A percentile compares a stretch with the other conserved stretches of the same genome.
Evolutionary conservation across 1,139 yeast genomes (phyloP).

Genomic region (Yamadazyma dushanensis): DNA sequence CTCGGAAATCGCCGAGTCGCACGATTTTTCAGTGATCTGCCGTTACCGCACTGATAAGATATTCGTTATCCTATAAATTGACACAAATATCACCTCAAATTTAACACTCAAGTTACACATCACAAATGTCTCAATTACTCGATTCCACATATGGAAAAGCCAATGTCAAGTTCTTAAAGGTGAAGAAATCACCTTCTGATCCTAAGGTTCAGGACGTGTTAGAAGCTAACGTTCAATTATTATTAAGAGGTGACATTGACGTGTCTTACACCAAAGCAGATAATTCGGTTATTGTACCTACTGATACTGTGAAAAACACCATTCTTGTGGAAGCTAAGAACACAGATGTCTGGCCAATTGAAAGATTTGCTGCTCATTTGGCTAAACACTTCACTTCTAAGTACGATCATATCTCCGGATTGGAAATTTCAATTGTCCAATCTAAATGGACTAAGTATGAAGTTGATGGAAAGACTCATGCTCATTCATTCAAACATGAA

Average conservation of each 20-base stretch:
- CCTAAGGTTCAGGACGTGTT: conserved; percentile 74
- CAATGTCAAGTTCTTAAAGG: conserved; percentile 87
- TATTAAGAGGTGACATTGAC: conserved; percentile 77
- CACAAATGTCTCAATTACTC: conserved; percentile 27
- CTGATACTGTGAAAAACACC: conserved; percentile 92
- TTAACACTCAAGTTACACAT: too few species aligned
- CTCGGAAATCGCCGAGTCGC: conserved; percentile 7
- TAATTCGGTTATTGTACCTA: conserved; percentile 85
- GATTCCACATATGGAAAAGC: conserved; percentile 82
- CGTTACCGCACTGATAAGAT: conserved; percentile 5
- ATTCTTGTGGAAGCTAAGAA: conserved; percentile 78
- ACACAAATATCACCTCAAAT: not conserved
- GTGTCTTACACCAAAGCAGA: conserved; percentile 83
- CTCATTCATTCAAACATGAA: conserved; percentile 80
- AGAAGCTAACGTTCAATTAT: conserved; percentile 77
- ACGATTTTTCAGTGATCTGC: not conserved
- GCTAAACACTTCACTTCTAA: conserved; percentile 78
- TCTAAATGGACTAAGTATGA: conserved; percentile 75
- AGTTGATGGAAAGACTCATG: conserved; percentile 72
- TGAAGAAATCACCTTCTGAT: conserved; percentile 69
- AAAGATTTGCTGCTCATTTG: conserved; percentile 81
- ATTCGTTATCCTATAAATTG: conserved; percentile 12
- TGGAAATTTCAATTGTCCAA: conserved; percentile 67
- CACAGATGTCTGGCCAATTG: conserved; percentile 84
- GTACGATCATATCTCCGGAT: conserved; percentile 73